A percentile compares a stretch with the other conserved stretches of the same genome.
phyloP scores from a whole-genome alignment of 2,329 filamentous ascomycete genomes.

The Sporothrix schenckii region DNA sequence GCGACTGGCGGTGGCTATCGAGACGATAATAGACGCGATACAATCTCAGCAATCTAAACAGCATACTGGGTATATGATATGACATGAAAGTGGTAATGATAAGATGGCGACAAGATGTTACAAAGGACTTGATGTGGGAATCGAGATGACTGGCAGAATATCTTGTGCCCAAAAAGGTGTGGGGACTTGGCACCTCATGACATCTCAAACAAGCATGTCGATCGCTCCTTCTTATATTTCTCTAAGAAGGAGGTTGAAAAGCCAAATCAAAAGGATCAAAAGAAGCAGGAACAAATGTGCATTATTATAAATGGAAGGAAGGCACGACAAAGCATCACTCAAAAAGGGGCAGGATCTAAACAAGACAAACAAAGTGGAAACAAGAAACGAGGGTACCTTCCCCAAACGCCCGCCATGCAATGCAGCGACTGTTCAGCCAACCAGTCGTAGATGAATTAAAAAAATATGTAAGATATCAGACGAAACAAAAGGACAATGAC shows the following conservation, averaged over 20 bases:
- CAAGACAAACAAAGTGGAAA: background rate
- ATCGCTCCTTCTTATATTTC: background rate
- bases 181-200: background rate
- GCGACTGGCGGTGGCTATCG: background rate
- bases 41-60: background rate
- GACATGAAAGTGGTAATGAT: background rate
- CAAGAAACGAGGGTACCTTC: background rate
- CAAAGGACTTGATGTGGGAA: background rate
- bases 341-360: background rate
- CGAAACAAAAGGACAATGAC: no score
- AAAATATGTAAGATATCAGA: background rate
- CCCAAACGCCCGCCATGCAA: conserved; percentile 25
- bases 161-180: background rate
- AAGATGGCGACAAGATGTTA: background rate
- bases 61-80: background rate
- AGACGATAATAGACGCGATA: background rate
- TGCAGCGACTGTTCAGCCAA: background rate
- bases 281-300: background rate
- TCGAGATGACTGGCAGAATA: background rate
- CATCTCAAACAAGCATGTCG: background rate
- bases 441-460: background rate
- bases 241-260: background rate
- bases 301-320: conserved; percentile 18
- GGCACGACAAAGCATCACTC: background rate
- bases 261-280: background rate